A percentile compares a stretch with the other conserved stretches of the same genome.
Conservation (phyloP, 768 basidiomycete species). For the Pulveroboletus sp. region DNA sequence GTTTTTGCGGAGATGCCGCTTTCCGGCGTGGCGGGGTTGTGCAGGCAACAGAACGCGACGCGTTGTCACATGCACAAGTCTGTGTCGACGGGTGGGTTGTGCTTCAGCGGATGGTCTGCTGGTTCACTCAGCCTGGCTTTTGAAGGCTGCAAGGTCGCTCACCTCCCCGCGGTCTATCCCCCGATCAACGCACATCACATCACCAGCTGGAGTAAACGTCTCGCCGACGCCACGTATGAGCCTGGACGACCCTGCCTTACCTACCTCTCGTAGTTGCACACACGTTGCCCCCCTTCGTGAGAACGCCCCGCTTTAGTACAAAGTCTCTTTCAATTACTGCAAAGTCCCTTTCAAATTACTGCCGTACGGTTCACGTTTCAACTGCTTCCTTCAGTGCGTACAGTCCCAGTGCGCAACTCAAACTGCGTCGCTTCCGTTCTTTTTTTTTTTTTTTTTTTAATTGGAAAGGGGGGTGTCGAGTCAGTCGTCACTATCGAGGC, state of each 20-base stretch:
- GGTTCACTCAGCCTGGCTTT: background rate
- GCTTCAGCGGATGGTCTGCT: too few species aligned
- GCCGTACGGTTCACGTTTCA: slow-evolving; percentile 8
- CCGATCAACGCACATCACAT: too few species aligned
- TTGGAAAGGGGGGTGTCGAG: slow-evolving; percentile 1
- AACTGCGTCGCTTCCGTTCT: slow-evolving; percentile 13
- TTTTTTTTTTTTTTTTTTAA: too few species aligned
- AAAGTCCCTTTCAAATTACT: slow-evolving; percentile 3
- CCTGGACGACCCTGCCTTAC: too few species aligned
- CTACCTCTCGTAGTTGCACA: too few species aligned
- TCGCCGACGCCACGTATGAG: too few species aligned
- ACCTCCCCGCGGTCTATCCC: background rate
- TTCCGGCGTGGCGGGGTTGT: background rate
- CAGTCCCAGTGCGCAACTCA: background rate
- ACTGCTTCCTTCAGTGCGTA: background rate
- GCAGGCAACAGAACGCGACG: background rate
- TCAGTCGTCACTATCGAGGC: background rate
- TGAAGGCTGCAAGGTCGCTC: background rate
- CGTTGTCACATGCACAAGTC: background rate
- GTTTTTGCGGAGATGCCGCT: background rate
- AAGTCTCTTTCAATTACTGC: background rate
- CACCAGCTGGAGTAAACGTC: too few species aligned
- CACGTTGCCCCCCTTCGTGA: slow-evolving; percentile 2
- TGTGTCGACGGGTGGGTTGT: background rate
- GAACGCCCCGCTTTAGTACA: slow-evolving; percentile 6